Evolutionary conservation across 2,329 filamentous ascomycete genomes (phyloP).

Genomic region (Cryphonectria nitschkei): DNA sequence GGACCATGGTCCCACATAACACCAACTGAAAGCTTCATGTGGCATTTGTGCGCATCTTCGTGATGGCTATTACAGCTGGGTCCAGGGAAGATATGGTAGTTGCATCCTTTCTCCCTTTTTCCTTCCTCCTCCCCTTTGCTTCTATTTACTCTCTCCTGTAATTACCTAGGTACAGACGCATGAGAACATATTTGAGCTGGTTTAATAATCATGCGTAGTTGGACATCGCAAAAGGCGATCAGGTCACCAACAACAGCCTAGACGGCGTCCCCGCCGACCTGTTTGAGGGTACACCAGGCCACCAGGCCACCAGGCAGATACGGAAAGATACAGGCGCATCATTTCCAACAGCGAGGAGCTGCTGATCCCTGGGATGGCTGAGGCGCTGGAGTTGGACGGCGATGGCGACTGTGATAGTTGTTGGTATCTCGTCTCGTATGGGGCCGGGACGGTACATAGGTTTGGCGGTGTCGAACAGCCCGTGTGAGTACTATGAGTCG

Average conservation of each 20-base stretch:
- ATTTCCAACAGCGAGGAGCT: slow-evolving; percentile 25
- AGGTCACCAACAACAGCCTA: slow-evolving; percentile 32
- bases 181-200: background rate
- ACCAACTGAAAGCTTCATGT: slow-evolving; percentile 34
- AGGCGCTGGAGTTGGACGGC: slow-evolving; percentile 24
- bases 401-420: slow-evolving; percentile 27
- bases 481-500: slow-evolving; percentile 23
- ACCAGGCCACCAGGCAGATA: slow-evolving; percentile 16
- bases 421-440: slow-evolving; percentile 24
- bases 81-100: slow-evolving; percentile 31
- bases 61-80: slow-evolving; percentile 33
- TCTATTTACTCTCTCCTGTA: background rate
- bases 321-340: slow-evolving; percentile 25
- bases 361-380: slow-evolving; percentile 30
- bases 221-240: slow-evolving; percentile 10
- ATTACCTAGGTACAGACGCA: background rate
- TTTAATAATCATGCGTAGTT: background rate
- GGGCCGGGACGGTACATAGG: slow-evolving; percentile 17
- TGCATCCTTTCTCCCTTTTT: background rate
- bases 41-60: slow-evolving; percentile 32
- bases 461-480: slow-evolving; percentile 30
- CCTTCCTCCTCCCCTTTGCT: no score
- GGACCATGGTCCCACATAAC: slow-evolving; percentile 34
- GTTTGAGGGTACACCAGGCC: slow-evolving; percentile 28
- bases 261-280: slow-evolving; percentile 27